Evolutionary conservation across 441 rosid species (phyloP).

Genomic region (Pelargonium fulgidum): DNA sequence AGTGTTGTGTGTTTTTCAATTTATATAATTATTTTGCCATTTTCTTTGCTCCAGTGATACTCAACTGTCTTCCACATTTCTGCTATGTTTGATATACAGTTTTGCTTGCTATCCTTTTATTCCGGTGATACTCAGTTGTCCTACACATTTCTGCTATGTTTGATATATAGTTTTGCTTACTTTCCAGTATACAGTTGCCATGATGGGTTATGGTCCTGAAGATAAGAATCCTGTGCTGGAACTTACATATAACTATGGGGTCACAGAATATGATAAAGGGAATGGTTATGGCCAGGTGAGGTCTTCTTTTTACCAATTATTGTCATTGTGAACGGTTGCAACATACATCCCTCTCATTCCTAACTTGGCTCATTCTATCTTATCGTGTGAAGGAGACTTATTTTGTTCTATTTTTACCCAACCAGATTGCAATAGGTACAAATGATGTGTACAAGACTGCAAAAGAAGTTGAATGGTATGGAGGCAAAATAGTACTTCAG

Average conservation of each 20-base stretch:
- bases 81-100: conserved; percentile 7
- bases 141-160: neutral
- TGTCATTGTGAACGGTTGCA: neutral
- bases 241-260: conserved; percentile 88
- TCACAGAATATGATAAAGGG: conserved; percentile 81
- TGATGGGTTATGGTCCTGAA: conserved; percentile 97
- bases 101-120: conserved; percentile 13
- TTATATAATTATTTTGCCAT: neutral
- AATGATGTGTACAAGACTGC: conserved; percentile 92
- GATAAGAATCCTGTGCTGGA: conserved; percentile 75
- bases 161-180: conserved; percentile 14
- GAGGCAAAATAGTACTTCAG: conserved; percentile 67
- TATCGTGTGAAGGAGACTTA: conserved; percentile 10
- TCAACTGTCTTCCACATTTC: conserved; percentile 1
- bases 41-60: neutral
- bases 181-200: conserved; percentile 65
- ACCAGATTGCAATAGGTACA: conserved; percentile 86
- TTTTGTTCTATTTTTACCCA: neutral
- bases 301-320: conserved; percentile 3
- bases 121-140: neutral
- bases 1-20: neutral
- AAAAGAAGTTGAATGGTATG: conserved; percentile 62
- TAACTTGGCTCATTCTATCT: neutral
- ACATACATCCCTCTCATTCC: neutral
- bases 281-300: conserved; percentile 84